Percentiles rank a stretch among this genome's conserved stretches.
These are phyloP conservation scores for Cnidoscolus chayamansa DNA, from an alignment of 441 rosid species.

Conservation along the genomic window DNA sequence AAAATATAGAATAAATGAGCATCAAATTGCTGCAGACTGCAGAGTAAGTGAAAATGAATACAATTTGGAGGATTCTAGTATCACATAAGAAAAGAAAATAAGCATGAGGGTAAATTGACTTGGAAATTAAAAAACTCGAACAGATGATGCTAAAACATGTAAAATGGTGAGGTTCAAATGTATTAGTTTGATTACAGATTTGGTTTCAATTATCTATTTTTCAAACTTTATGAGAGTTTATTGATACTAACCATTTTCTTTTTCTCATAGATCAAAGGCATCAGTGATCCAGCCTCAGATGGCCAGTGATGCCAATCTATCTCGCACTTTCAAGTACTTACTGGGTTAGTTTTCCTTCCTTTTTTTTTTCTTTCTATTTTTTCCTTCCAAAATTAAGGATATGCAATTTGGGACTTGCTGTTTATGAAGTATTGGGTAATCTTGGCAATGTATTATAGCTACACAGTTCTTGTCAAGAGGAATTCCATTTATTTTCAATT, in stretches of 20 bases:
- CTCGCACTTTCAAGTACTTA: slow-evolving; percentile 82
- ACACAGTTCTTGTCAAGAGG: slow-evolving; percentile 87
- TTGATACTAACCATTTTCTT: neutral
- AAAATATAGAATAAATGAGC: neutral
- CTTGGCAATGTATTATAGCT: slow-evolving; percentile 41
- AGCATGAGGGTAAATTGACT: neutral
- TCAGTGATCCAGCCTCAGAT: slow-evolving; percentile 27
- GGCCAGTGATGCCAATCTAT: slow-evolving; percentile 47
- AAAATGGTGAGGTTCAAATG: neutral
- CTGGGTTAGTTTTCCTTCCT: slow-evolving; percentile 41
- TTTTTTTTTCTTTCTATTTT: neutral
- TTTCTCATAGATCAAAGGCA: slow-evolving; percentile 27
- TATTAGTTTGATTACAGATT: neutral
- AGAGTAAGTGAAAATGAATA: neutral
- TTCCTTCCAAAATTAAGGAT: neutral
- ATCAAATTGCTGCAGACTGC: neutral
- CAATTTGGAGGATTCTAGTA: neutral
- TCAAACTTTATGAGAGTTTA: too few species aligned
- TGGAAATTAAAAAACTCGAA: neutral
- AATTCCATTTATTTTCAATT: slow-evolving; percentile 84
- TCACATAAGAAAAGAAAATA: neutral
- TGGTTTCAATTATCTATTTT: too few species aligned
- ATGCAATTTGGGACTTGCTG: too few species aligned
- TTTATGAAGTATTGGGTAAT: slow-evolving; percentile 1
- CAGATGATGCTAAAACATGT: too few species aligned